A percentile compares a stretch with the other conserved stretches of the same genome.
phyloP scores from a whole-genome alignment of 345 rosid species.

The Lepidium sativum region DNA sequence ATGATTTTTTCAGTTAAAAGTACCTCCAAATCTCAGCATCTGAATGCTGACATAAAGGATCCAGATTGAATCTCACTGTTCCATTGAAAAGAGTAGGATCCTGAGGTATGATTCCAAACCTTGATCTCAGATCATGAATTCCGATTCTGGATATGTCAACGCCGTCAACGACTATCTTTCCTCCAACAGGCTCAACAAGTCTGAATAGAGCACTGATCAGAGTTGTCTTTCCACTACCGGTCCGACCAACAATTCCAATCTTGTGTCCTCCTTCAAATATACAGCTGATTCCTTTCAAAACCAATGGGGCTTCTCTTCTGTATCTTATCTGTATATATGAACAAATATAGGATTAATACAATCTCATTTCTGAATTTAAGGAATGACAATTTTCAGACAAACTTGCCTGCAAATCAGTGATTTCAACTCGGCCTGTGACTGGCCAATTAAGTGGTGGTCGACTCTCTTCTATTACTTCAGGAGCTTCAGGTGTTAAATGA shows the following conservation, averaged over 20 bases:
- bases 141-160: conserved; percentile 70
- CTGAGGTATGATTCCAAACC: conserved; percentile 91
- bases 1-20: neutral
- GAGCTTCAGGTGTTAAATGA: conserved; percentile 85
- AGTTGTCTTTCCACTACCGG: conserved; percentile 95
- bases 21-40: conserved; percentile 96
- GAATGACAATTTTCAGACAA: neutral
- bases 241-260: conserved; percentile 91
- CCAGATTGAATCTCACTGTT: conserved; percentile 85
- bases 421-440: conserved; percentile 66
- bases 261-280: conserved; percentile 81
- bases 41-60: conserved; percentile 61
- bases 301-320: conserved; percentile 56
- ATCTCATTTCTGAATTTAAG: neutral
- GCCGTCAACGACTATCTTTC: conserved; percentile 75
- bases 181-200: conserved; percentile 82
- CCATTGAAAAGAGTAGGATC: conserved; percentile 93
- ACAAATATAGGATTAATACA: neutral
- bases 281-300: conserved; percentile 78
- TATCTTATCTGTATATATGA: conserved; percentile 59
- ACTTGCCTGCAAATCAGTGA: conserved; percentile 66
- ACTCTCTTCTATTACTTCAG: conserved; percentile 61
- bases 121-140: conserved; percentile 77
- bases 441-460: conserved; percentile 84
- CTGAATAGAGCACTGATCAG: conserved; percentile 85